Base-by-base conservation (phyloP, 1,139 yeast species). In the Scheffersomyces cryptocercus region DNA sequence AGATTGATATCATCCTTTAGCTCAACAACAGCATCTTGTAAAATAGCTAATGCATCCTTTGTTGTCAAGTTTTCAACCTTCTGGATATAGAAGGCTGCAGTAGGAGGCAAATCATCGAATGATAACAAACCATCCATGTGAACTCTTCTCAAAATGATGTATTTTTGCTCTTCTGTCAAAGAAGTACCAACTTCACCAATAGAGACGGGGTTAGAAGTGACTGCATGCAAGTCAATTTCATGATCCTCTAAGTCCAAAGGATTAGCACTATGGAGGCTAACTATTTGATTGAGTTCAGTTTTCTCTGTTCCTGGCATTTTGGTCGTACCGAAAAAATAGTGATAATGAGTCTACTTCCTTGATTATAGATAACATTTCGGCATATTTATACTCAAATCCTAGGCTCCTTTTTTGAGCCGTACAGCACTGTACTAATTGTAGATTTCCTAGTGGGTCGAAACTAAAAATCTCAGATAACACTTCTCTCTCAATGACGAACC, bases 41-140 rank as follows among this genome's bases (percentile, higher is more conserved):
- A 50, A 33, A 64, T 56, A 6, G 45, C 49, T 15, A 59, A 11
- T 2, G 65, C 55, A 13, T 59, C 60, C 1, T 40, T 38, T 11
- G 42, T 43, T 2, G 56, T 16, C 38, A 61, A 41, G 12, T 38
- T 40, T 35, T 53, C 56, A 35, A 59, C 50, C 45, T 59, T 61
- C 37, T 56, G 58, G 43, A 61, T 49, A 58, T 60, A 53, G 41
- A 53, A 59, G 10, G 56, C 40, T 8, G 55, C 60, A 29, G 56
- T 53, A n/a, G 61, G 47, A 3, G 74, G 74, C 40, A 70, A 58
- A 38, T 68, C 63, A 5, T 64, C 68, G 43, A 63, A 53, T n/a
- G 57, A 41, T 1, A 37, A 35, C 13, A 31, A n/a, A 31, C 34
- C 32, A 29, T 48, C 48, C 32, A 35, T 49, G 37, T 42, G 39